These are phyloP conservation scores for Fusarium albidum DNA, from an alignment of 2,329 filamentous ascomycete species.

Conservation along the genomic window DNA sequence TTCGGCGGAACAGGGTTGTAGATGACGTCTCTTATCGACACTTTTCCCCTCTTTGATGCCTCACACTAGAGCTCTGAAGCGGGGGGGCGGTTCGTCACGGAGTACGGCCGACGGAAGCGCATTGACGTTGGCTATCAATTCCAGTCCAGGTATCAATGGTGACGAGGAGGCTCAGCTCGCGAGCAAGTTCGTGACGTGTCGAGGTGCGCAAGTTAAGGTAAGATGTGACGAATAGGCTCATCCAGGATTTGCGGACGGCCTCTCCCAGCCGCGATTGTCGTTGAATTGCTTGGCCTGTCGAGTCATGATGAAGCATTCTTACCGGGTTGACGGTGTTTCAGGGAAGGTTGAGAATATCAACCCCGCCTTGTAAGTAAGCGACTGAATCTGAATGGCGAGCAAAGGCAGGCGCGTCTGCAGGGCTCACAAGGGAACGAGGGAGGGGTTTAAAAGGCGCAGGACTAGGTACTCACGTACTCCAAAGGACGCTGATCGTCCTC, in stretches of 20 bases:
- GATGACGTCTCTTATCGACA: conserved; percentile 33
- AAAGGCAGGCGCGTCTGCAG: neutral
- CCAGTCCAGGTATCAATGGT: conserved; percentile 29
- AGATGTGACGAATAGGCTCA: conserved; percentile 16
- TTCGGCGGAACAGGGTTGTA: conserved; percentile 18
- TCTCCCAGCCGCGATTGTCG: conserved; percentile 7
- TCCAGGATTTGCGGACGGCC: conserved; percentile 11
- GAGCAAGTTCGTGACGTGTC: conserved; percentile 32
- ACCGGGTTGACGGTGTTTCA: conserved; percentile 28
- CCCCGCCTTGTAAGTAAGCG: conserved; percentile 18
- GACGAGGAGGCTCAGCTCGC: conserved; percentile 30
- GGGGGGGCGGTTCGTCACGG: conserved; percentile 1
- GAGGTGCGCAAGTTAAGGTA: conserved; percentile 4
- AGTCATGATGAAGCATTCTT: conserved; percentile 29
- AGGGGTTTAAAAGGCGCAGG: neutral
- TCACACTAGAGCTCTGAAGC: neutral
- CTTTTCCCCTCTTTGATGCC: conserved; percentile 24
- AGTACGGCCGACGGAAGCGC: conserved; percentile 7
- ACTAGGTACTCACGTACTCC: too few relatives aligned
- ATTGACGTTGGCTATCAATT: conserved; percentile 31
- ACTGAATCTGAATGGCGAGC: conserved; percentile 14
- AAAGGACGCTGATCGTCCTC: neutral
- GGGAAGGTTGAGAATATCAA: conserved; percentile 11
- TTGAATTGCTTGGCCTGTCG: conserved; percentile 9
- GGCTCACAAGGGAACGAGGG: neutral